Conservation (phyloP, 208 protist genomes). For the Trypanosoma boissoni region DNA sequence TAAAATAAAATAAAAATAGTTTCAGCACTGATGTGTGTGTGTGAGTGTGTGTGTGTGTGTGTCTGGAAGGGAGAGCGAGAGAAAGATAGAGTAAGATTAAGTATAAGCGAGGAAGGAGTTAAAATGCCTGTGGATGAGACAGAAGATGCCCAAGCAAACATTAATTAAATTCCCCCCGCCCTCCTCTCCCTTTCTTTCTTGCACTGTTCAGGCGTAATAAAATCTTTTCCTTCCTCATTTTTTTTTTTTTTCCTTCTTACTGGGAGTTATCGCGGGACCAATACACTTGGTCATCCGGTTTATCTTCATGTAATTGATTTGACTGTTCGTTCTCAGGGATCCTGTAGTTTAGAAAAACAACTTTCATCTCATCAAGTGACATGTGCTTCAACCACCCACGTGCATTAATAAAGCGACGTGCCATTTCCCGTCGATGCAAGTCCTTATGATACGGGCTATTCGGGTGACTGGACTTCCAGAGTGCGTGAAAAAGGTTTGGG, state of each 20-base stretch:
- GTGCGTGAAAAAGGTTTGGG: constrained; percentile 69
- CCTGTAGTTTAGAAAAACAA: constrained; percentile 74
- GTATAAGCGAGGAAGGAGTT: too few species aligned
- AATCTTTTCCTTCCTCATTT: too few species aligned
- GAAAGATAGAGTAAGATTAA: too few species aligned
- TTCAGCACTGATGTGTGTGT: too few species aligned
- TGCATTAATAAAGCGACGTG: constrained; percentile 61
- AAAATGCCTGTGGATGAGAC: too few species aligned
- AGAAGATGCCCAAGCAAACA: too few species aligned
- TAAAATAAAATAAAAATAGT: too few species aligned
- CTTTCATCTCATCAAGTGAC: constrained; percentile 70
- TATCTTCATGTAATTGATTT: constrained; percentile 34
- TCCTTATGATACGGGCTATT: constrained; percentile 47
- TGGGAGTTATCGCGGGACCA: constrained; percentile 45
- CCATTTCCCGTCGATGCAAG: constrained; percentile 52
- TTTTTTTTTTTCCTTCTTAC: neutral
- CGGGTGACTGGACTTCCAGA: constrained; percentile 73
- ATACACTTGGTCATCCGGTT: constrained; percentile 36
- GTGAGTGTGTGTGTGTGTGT: too few species aligned
- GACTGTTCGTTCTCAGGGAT: constrained; percentile 43
- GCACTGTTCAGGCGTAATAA: neutral
- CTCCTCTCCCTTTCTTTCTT: neutral
- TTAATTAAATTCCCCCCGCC: neutral
- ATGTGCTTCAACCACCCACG: constrained; percentile 86
- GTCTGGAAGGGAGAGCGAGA: too few species aligned